phyloP scores from a whole-genome alignment of 345 rosid species.

The Arabidopsis suecica region DNA sequence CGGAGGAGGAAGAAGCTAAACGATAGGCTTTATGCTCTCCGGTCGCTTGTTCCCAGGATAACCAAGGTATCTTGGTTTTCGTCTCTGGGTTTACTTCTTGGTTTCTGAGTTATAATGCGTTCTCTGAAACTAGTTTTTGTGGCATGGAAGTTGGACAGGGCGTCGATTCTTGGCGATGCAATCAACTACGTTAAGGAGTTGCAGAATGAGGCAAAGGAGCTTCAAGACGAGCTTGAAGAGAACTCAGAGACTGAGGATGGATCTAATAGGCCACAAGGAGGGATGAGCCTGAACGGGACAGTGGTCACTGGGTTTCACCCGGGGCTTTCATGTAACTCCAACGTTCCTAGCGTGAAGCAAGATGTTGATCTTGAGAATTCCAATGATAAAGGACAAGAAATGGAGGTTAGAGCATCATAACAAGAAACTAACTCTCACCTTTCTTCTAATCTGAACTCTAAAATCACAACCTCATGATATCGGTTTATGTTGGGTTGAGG shows the following conservation, averaged over 20 bases:
- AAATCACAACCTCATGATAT: conserved; percentile 5
- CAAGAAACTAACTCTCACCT: conserved; percentile 4
- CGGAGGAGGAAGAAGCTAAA: conserved; percentile 91
- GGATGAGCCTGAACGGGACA: conserved; percentile 50
- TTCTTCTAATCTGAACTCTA: conserved; percentile 7
- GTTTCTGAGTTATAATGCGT: background rate
- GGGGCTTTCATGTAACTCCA: conserved; percentile 49
- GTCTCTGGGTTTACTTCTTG: background rate
- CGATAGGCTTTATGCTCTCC: conserved; percentile 78
- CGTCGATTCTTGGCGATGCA: conserved; percentile 90
- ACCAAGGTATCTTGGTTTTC: conserved; percentile 56
- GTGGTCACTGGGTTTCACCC: conserved; percentile 47
- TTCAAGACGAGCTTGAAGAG: conserved; percentile 86
- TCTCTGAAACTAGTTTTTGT: conserved; percentile 26
- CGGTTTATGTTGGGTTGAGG: conserved; percentile 34
- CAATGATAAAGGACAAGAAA: conserved; percentile 79
- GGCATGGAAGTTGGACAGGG: conserved; percentile 74
- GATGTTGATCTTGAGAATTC: conserved; percentile 54
- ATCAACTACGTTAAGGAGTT: conserved; percentile 87
- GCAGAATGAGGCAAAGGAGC: conserved; percentile 72
- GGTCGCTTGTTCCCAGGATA: conserved; percentile 83
- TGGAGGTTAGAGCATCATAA: conserved; percentile 69
- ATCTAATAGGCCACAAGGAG: conserved; percentile 47
- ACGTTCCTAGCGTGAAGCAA: conserved; percentile 46
- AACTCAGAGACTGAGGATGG: conserved; percentile 70